These are phyloP conservation scores for Ilex asprella DNA, from an alignment of 257 asterid species.

Conservation along the genomic window DNA sequence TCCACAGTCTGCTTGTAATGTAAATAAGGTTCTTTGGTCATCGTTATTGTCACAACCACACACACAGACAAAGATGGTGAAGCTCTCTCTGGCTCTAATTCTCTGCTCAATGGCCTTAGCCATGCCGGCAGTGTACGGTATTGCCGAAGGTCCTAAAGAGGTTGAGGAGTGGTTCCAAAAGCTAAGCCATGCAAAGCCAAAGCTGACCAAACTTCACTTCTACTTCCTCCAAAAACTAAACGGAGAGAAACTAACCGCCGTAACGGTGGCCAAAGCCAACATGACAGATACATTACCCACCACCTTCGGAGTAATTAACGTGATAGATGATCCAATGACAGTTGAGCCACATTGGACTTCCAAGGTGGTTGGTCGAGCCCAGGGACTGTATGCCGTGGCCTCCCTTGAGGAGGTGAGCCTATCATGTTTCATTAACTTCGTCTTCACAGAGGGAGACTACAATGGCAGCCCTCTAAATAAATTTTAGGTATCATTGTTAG, in stretches of 20 bases:
- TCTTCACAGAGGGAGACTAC: conserved; percentile 51
- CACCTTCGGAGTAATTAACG: conserved; percentile 39
- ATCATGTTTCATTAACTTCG: conserved; percentile 52
- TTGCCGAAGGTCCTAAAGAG: conserved; percentile 39
- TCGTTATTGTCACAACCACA: no score
- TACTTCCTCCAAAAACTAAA: conserved; percentile 33
- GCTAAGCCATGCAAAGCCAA: conserved; percentile 49
- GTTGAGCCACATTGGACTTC: conserved; percentile 44
- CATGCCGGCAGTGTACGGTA: conserved; percentile 12
- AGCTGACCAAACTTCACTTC: no score
- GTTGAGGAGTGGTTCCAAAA: conserved; percentile 50
- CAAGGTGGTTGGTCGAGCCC: conserved; percentile 56
- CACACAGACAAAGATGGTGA: no score
- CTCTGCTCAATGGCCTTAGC: no score
- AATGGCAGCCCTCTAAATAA: conserved; percentile 68
- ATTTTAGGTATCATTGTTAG: no score
- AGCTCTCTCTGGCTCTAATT: no score
- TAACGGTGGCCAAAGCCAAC: conserved; percentile 35
- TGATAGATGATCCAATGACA: conserved; percentile 71
- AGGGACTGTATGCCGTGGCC: conserved; percentile 71
- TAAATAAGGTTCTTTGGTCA: no score
- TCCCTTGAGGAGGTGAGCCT: conserved; percentile 53
- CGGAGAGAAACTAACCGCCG: conserved; percentile 55
- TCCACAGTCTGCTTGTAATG: no score
- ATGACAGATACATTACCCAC: conserved; percentile 22